These are phyloP conservation scores for Lentinula detonsa DNA, from an alignment of 768 basidiomycete genomes.

Conservation along the genomic window DNA sequence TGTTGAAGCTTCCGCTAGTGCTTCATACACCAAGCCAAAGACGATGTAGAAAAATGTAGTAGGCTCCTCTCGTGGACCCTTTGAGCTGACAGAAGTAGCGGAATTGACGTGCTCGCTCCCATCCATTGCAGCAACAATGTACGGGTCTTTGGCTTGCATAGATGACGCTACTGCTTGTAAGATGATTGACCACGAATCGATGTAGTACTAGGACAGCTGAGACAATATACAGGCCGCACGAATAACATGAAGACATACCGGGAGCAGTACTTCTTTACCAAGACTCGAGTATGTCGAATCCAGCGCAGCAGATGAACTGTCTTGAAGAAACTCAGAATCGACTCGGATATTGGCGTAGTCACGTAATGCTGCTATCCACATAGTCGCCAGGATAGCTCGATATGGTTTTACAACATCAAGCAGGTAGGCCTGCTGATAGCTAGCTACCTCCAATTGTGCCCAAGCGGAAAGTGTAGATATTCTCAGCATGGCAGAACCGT, in stretches of 20 bases:
- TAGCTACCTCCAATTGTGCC: conserved; percentile 87
- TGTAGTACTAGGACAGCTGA: conserved; percentile 65
- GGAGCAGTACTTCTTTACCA: conserved; percentile 85
- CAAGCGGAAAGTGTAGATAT: conserved; percentile 92
- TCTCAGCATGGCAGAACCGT: conserved; percentile 91
- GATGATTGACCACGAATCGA: conserved; percentile 74
- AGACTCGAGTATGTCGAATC: conserved; percentile 84
- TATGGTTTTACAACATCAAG: conserved; percentile 79
- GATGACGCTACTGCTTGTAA: conserved; percentile 79
- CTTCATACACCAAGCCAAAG: conserved; percentile 93
- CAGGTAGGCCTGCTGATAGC: conserved; percentile 68
- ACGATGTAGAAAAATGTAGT: conserved; percentile 81
- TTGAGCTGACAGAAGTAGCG: conserved; percentile 16
- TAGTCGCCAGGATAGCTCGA: conserved; percentile 59
- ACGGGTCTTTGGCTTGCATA: conserved; percentile 65
- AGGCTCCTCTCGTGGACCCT: conserved; percentile 48
- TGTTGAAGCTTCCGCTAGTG: conserved; percentile 60
- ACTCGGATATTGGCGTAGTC: conserved; percentile 91
- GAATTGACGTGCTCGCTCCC: conserved; percentile 43
- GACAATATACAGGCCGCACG: background rate
- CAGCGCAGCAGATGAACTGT: conserved; percentile 64
- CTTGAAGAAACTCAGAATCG: conserved; percentile 82
- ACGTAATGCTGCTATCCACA: conserved; percentile 85
- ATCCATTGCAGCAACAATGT: conserved; percentile 77
- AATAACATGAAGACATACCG: conserved; percentile 48